Percentiles rank a stretch among this genome's conserved stretches.
phyloP scores from a whole-genome alignment of 148 eudicot genomes.

The Chenopodium suecicum region DNA sequence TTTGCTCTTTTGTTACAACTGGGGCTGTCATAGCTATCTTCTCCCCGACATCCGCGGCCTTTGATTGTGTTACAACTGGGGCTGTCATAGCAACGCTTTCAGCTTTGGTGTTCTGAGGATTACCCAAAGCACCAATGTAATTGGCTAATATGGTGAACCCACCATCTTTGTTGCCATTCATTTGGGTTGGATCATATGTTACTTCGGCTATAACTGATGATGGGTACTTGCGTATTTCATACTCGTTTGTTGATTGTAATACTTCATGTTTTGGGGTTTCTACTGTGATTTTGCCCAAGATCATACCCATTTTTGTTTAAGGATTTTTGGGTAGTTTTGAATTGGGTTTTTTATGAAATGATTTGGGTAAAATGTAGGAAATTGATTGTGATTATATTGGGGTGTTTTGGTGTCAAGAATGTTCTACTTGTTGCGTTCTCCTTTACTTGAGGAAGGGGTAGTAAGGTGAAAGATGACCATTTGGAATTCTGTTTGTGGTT shows the following conservation, averaged over 20 bases:
- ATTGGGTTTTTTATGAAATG: neutral
- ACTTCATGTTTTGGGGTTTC: conserved; percentile 64
- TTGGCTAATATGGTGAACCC: conserved; percentile 65
- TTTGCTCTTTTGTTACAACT: conserved; percentile 37
- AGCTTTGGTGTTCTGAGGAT: conserved; percentile 53
- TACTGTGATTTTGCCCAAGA: conserved; percentile 57
- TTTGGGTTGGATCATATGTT: conserved; percentile 54
- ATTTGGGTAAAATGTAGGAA: neutral
- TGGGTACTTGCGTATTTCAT: conserved; percentile 72
- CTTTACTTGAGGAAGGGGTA: conserved; percentile 13
- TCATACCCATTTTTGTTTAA: conserved; percentile 43
- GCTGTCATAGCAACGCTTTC: conserved; percentile 58
- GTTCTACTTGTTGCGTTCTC: neutral
- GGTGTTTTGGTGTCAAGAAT: neutral
- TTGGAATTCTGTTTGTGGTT: neutral
- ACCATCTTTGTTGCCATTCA: conserved; percentile 65
- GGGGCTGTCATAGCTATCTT: conserved; percentile 61
- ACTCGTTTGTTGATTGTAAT: conserved; percentile 39
- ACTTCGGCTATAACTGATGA: conserved; percentile 56
- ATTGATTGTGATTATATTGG: neutral
- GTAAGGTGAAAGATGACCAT: neutral
- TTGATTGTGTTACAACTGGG: conserved; percentile 32
- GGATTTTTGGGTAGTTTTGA: neutral
- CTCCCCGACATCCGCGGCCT: conserved; percentile 5
- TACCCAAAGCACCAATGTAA: conserved; percentile 75